phyloP scores from a whole-genome alignment of 495 filamentous ascomycete genomes.

The Terfezia boudieri region DNA sequence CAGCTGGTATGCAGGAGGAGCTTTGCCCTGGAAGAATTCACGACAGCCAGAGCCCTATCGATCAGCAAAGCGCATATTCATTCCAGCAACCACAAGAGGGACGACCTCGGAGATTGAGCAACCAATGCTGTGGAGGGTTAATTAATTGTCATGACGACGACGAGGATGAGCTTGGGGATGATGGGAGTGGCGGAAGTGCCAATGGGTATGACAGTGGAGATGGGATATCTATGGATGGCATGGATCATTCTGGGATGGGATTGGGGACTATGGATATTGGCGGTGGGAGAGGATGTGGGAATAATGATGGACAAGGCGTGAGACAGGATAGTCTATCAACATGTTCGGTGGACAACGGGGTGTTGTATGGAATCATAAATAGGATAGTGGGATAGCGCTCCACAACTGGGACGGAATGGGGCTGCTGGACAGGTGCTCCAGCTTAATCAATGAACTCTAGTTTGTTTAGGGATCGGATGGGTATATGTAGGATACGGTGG shows the following conservation, averaged over 20 bases:
- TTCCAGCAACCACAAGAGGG: not conserved
- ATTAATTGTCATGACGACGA: conserved; percentile 1
- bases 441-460: too few species aligned
- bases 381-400: conserved; percentile 5
- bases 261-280: conserved; percentile 1
- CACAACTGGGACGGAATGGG: too few species aligned
- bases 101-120: conserved; percentile 1
- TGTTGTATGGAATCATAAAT: conserved; percentile 9
- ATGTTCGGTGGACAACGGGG: conserved; percentile 4
- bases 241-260: conserved; percentile 7
- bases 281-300: conserved; percentile 10
- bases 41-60: not conserved
- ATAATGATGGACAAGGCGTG: conserved; percentile 6
- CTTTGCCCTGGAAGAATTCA: not conserved
- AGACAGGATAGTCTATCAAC: not conserved
- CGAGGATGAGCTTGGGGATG: conserved; percentile 10
- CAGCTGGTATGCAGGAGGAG: not conserved
- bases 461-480: too few species aligned
- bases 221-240: conserved; percentile 1
- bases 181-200: conserved; percentile 11
- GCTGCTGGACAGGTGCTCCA: too few species aligned
- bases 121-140: conserved; percentile 7
- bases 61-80: not conserved
- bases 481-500: too few species aligned
- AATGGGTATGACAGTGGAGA: conserved; percentile 3